A percentile compares a stretch with the other conserved stretches of the same genome.
These are phyloP conservation scores for Priceomyces melissophilus DNA, from an alignment of 805 yeast genomes.

Conservation along the genomic window DNA sequence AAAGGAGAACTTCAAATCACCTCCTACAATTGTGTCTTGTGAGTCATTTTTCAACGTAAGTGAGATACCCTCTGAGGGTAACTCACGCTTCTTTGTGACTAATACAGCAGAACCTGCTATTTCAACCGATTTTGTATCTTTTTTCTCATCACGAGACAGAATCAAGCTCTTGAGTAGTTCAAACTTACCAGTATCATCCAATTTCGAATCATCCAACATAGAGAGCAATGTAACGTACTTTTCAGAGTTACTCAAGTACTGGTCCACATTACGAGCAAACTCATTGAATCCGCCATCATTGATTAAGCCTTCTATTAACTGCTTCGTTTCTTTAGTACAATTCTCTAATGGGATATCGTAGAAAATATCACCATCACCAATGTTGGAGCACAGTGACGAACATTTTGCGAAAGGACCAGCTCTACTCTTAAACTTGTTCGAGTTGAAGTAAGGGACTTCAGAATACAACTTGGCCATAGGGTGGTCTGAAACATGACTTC, in stretches of 20 bases:
- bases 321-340: constrained; percentile 13
- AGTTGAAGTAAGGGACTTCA: constrained; percentile 10
- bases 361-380: constrained; percentile 10
- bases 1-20: constrained; percentile 28
- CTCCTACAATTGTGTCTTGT: constrained; percentile 19
- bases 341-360: constrained; percentile 25
- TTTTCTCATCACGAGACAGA: not conserved
- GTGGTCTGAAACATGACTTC: constrained; percentile 23
- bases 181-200: not conserved
- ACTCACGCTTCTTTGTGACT: constrained; percentile 15
- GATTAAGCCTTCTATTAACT: constrained; percentile 15
- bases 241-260: constrained; percentile 18
- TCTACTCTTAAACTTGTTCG: not conserved
- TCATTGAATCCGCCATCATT: constrained; percentile 12
- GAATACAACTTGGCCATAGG: constrained; percentile 28
- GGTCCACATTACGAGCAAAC: constrained; percentile 15
- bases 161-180: constrained; percentile 2
- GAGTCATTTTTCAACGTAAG: constrained; percentile 23
- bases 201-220: constrained; percentile 9
- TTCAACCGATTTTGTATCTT: not conserved
- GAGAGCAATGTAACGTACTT: constrained; percentile 20
- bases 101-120: constrained; percentile 6
- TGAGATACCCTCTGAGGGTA: constrained; percentile 18
- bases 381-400: constrained; percentile 1
- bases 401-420: not conserved